Evolutionary conservation across 1,139 yeast genomes (phyloP), one percentile per base, ranked within the genome.

Genomic region (Blastobotrys illinoisensis): DNA sequence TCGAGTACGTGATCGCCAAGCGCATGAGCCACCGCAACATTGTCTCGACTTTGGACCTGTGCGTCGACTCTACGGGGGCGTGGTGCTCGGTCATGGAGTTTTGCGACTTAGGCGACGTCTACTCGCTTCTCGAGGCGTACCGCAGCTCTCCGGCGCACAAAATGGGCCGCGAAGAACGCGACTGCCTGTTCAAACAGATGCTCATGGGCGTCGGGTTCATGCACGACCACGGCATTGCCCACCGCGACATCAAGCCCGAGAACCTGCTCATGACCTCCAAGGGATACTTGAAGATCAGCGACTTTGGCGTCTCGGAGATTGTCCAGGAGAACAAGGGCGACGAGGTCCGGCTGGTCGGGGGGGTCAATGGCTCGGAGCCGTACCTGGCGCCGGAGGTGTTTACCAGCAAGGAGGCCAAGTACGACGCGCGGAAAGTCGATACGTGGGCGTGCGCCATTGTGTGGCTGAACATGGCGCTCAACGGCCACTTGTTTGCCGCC

Each of bases 311-410:
- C 7, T 77, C 84, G 61, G 82, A 78, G 54, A 76, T 73, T 58
- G 85, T 84, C 26, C 84, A 81, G 66, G 76, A 66, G 55, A 57
- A 60, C 59, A 51, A 63, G 50, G 36, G 36, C 9, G 50, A 32
- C 36, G 55, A 57, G 40, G 28, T 55, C 14, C 23, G 14, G 19
- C 49, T 54, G 47, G 51, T 48, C 24, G 26, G 32, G 3, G 64
- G 64, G 5, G 48, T 59, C 20, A 56, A 80, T 67, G 96, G 96
- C 4, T 83, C 93, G 0, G 81, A 86, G 9, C 96, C 96, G 0
- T 89, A 88, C 66, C 87, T 89, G 62, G 95, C 96, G 0, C 97
- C 97, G 0, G 97, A 89, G 71, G 95, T 88, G 63, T 88, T 66
- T 49, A 55, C 47, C 9, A 51, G 60, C 36, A 58, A 50, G 53